These are phyloP conservation scores for Russula earlei DNA, from an alignment of 768 basidiomycete genomes.

Conservation along the genomic window DNA sequence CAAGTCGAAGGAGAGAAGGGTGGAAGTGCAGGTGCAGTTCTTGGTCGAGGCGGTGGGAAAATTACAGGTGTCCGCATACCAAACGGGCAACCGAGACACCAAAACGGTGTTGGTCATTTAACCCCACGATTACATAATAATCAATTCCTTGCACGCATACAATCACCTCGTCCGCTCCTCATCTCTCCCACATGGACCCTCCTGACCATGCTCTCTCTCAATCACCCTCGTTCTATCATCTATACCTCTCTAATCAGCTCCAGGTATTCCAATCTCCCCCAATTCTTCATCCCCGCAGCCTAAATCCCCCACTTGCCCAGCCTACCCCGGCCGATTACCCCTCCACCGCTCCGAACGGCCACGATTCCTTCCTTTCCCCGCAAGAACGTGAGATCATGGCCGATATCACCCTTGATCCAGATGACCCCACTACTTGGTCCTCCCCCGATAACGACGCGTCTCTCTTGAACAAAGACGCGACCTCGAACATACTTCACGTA, in stretches of 20 bases:
- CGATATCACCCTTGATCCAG: slow-evolving; percentile 12
- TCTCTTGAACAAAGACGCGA: neutral
- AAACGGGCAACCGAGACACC: slow-evolving; percentile 28
- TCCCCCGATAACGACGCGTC: neutral
- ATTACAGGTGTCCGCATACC: slow-evolving; percentile 32
- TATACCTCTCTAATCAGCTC: too few species aligned
- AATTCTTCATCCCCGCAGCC: neutral
- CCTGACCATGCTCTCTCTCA: too few species aligned
- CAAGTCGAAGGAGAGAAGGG: slow-evolving; percentile 34
- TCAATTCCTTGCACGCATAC: too few species aligned
- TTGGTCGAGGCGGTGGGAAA: slow-evolving; percentile 28
- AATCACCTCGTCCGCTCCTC: too few species aligned
- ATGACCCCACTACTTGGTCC: slow-evolving; percentile 6
- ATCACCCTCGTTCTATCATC: too few species aligned
- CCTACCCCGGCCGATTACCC: neutral
- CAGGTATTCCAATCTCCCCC: neutral
- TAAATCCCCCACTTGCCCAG: too few species aligned
- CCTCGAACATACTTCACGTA: neutral
- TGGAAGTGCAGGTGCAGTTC: slow-evolving; percentile 41
- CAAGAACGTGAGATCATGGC: slow-evolving; percentile 18
- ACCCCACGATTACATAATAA: slow-evolving; percentile 5
- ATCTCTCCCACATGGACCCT: too few species aligned
- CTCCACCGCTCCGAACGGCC: neutral
- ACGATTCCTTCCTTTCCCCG: neutral
- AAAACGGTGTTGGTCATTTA: slow-evolving; percentile 7